These are phyloP conservation scores for Saposhnikovia divaricata DNA, from an alignment of 129 eudicot genomes.

Conservation along the genomic window DNA sequence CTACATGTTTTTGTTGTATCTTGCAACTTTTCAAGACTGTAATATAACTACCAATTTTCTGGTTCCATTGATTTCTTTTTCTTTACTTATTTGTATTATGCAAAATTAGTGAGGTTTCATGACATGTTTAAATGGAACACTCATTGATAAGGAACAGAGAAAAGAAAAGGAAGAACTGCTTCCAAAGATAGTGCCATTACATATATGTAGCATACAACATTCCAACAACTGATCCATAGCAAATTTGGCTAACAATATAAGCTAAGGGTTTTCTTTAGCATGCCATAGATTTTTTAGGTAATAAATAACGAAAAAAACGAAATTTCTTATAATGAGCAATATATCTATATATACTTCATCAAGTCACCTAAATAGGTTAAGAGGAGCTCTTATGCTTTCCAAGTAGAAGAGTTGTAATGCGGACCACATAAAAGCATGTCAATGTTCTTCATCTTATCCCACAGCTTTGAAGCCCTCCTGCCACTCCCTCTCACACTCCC, in stretches of 20 bases:
- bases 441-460: conserved; percentile 60
- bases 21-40: neutral
- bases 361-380: neutral
- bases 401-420: conserved; percentile 23
- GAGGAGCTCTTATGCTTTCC: neutral
- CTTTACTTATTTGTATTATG: neutral
- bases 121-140: neutral
- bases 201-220: neutral
- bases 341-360: conserved; percentile 3
- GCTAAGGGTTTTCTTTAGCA: neutral
- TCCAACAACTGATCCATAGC: neutral
- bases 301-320: neutral
- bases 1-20: neutral
- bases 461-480: conserved; percentile 39
- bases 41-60: neutral
- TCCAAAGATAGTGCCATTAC: neutral
- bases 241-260: neutral
- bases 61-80: neutral
- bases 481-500: conserved; percentile 35
- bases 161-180: neutral
- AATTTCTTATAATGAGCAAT: neutral
- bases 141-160: neutral
- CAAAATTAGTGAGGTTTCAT: neutral
- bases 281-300: neutral
- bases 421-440: conserved; percentile 71